A percentile compares a stretch with the other conserved stretches of the same genome.
Conservation (phyloP, 2,329 filamentous ascomycete genomes). For the Akanthomyces lecanii region DNA sequence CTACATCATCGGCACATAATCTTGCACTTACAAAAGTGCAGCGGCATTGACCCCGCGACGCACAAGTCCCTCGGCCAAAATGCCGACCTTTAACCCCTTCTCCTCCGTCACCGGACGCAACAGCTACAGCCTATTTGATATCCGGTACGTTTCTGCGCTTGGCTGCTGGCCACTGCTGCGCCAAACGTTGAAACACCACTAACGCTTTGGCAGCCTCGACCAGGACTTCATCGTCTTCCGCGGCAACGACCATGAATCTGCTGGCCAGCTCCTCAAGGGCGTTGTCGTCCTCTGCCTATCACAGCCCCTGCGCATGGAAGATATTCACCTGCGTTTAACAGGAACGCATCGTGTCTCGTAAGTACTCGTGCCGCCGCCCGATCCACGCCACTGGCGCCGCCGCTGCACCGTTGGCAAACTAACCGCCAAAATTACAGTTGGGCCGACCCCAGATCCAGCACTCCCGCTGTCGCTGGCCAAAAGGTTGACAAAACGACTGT, state of each 20-base stretch:
- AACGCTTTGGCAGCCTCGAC: conserved; percentile 54
- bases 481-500: conserved; percentile 54
- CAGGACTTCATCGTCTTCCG: conserved; percentile 77
- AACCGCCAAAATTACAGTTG: conserved; percentile 35
- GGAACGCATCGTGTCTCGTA: conserved; percentile 65
- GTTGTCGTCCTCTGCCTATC: conserved; percentile 69
- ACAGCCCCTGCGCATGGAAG: conserved; percentile 64
- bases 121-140: conserved; percentile 53
- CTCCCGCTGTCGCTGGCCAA: conserved; percentile 55
- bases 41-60: conserved; percentile 7
- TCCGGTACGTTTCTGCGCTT: conserved; percentile 42
- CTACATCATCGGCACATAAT: neutral
- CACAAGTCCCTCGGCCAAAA: conserved; percentile 27
- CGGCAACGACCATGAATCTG: conserved; percentile 69
- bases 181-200: conserved; percentile 15
- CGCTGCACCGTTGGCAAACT: neutral
- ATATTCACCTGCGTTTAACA: conserved; percentile 66
- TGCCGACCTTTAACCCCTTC: conserved; percentile 56
- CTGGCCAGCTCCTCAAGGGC: conserved; percentile 70
- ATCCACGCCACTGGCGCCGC: neutral
- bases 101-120: conserved; percentile 47
- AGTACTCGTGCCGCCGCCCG: conserved; percentile 30
- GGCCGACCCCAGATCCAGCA: conserved; percentile 49
- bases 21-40: conserved; percentile 3
- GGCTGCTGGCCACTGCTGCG: neutral